Base-by-base conservation (phyloP, 805 yeast genomes). In the Saccharomycopsis fodiens region DNA sequence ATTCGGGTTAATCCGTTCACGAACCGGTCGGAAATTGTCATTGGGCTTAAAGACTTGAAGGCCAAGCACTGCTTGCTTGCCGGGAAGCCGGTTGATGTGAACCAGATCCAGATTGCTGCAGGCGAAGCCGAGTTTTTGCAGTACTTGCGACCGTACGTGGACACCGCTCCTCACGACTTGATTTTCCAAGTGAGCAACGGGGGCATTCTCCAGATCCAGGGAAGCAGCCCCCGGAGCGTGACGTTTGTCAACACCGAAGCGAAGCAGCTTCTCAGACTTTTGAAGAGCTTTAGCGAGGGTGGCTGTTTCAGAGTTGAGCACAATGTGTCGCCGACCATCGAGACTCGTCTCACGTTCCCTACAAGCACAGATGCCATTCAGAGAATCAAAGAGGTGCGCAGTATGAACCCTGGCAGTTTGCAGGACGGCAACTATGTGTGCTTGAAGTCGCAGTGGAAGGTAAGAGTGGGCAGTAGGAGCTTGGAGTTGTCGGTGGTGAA, bases 1-100 rank as follows among this genome's bases (percentile, higher is more conserved):
- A 67, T 82, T 10, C 49, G 63, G 1, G 59, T 60, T 39, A 82
- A 84, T 54, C 82, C 85, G 0, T 68, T 75, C 52, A 57, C 68
- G 0, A 54, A 58, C 2, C 51, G 54, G 1, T 78, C 78, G 52
- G 93, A 83, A 53, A 82, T 88, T 7, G 53, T 76, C 1, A 46
- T 85, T 2, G 59, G 67, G 22, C 48, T 79, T 31, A 53, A 59
- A 30, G 80, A 82, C 58, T 35, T 81, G 16, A 64, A 40, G 57
- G 59, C 20, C 58, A 60, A 25, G 73, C 46, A 7, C 13, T 48
- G 21, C 13, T 41, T 7, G 22, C 32, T 5, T 6, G 13, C 6
- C 42, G 7, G 5, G 27, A 32, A 32, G 8, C 17, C 6, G 10
- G 37, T 29, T 12, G 15, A 15, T 22, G 15, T 17, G 10, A 21